Evolutionary conservation across 345 rosid species (phyloP).

Genomic region (Aquilaria sinensis): DNA sequence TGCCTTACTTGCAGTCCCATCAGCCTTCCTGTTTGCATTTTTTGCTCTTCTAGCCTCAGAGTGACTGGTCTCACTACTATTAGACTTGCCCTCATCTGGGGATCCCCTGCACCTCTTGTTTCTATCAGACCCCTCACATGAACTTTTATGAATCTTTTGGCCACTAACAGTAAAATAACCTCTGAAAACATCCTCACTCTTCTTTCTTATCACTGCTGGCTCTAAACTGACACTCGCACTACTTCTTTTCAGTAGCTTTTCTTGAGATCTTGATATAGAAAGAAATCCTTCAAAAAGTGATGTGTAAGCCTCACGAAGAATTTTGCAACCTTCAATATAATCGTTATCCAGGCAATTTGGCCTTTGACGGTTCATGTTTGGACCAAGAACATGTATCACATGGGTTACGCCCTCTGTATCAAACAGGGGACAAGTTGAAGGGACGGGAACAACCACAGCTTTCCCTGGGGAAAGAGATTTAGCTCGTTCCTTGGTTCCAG

Average conservation of each 20-base stretch:
- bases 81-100: conserved; percentile 20
- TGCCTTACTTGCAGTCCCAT: conserved; percentile 23
- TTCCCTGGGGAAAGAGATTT: conserved; percentile 65
- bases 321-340: conserved; percentile 67
- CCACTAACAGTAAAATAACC: conserved; percentile 16
- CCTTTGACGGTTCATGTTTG: conserved; percentile 88
- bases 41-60: conserved; percentile 20
- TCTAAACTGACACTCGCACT: conserved; percentile 13
- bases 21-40: conserved; percentile 19
- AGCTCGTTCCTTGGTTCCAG: conserved; percentile 54
- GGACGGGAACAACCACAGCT: conserved; percentile 77
- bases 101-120: conserved; percentile 52
- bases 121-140: conserved; percentile 23
- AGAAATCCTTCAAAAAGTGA: conserved; percentile 76
- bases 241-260: conserved; percentile 23
- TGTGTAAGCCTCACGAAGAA: conserved; percentile 63
- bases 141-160: conserved; percentile 40
- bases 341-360: conserved; percentile 66
- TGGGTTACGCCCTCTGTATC: conserved; percentile 71
- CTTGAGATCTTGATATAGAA: conserved; percentile 36
- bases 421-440: conserved; percentile 66
- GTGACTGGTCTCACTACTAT: background rate
- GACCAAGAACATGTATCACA: conserved; percentile 95
- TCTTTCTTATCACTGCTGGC: conserved; percentile 13
- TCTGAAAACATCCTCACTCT: conserved; percentile 16